These are phyloP conservation scores for Pythium plurisporium DNA, from an alignment of 352 stramenopile genomes.

Conservation along the genomic window DNA sequence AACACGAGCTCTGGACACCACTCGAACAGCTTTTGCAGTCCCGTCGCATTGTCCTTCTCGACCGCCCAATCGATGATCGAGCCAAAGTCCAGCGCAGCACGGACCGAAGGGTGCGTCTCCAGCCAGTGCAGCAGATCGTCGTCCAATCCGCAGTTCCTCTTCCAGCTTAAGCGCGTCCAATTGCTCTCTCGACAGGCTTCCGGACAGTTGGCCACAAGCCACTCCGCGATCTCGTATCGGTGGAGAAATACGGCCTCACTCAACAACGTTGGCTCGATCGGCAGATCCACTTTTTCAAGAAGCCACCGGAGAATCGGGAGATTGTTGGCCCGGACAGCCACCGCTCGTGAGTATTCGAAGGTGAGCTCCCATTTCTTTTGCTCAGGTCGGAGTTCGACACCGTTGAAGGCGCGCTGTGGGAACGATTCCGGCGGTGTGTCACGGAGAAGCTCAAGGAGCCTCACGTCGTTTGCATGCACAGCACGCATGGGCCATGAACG, in stretches of 20 bases:
- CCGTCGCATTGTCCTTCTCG: too few relatives aligned
- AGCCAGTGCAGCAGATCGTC: neutral
- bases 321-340: neutral
- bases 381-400: too few relatives aligned
- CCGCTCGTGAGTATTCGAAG: neutral
- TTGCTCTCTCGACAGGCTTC: neutral
- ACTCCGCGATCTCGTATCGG: conserved; percentile 4
- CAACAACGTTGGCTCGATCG: neutral
- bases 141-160: neutral
- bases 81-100: neutral
- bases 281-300: neutral
- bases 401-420: too few relatives aligned
- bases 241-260: conserved; percentile 1
- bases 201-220: neutral
- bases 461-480: too few relatives aligned
- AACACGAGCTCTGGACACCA: too few relatives aligned
- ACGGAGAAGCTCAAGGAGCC: too few relatives aligned
- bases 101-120: neutral
- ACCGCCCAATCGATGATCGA: neutral
- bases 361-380: too few relatives aligned
- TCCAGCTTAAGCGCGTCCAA: neutral
- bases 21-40: too few relatives aligned
- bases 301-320: conserved; percentile 2
- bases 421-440: too few relatives aligned
- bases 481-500: neutral